phyloP scores from a whole-genome alignment of 1,284 basidiomycete species.

The Xanthoconium separans region DNA sequence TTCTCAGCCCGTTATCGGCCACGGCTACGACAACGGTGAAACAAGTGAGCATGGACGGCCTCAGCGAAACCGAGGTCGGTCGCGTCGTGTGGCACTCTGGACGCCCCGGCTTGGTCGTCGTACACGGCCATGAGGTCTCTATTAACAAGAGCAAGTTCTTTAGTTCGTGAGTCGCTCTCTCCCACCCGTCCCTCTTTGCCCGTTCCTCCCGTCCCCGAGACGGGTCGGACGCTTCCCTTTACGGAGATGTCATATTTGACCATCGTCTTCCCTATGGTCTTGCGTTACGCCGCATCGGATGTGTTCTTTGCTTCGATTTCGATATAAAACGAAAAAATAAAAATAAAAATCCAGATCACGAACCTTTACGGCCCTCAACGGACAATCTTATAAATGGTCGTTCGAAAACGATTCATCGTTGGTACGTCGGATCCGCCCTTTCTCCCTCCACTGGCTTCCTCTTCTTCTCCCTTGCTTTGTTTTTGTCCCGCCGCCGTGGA shows the following conservation, averaged over 20 bases:
- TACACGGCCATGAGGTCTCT: constrained; percentile 29
- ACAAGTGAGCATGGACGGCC: constrained; percentile 25
- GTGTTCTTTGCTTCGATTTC: constrained; percentile 4
- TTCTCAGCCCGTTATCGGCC: constrained; percentile 3
- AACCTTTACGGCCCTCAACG: constrained; percentile 35
- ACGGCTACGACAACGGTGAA: constrained; percentile 25
- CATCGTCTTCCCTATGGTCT: background rate
- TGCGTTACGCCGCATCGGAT: background rate
- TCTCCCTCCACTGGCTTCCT: background rate
- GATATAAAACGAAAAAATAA: background rate
- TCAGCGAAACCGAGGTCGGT: constrained; percentile 27
- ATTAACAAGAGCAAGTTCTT: constrained; percentile 27
- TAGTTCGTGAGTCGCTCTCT: constrained; percentile 27
- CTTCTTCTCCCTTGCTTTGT: background rate
- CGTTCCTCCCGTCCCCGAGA: background rate
- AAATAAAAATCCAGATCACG: constrained; percentile 22
- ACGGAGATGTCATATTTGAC: constrained; percentile 9
- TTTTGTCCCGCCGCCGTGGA: background rate
- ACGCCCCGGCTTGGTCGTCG: constrained; percentile 26
- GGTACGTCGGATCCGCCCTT: constrained; percentile 20
- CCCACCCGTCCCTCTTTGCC: background rate
- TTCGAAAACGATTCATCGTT: constrained; percentile 33
- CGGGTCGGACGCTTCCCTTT: background rate
- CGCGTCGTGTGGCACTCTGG: constrained; percentile 33
- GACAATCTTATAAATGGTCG: constrained; percentile 36